Conservation (phyloP, 352 stramenopile genomes). For the Pythium diclinum region DNA sequence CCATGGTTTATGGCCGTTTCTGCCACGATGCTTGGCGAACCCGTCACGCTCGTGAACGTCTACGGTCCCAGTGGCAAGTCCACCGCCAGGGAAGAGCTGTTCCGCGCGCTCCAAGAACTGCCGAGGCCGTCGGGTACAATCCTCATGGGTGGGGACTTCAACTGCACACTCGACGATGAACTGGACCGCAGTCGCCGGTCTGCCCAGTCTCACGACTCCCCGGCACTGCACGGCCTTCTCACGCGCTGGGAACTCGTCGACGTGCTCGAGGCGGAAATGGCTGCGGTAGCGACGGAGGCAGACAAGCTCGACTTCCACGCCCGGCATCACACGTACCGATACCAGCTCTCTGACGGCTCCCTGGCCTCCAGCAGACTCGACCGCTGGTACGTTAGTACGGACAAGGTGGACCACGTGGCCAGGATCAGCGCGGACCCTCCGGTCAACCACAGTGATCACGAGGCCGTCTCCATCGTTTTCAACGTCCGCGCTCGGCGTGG, state of each 20-base stretch:
- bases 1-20: neutral
- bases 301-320: conserved; percentile 1
- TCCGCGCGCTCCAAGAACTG: neutral
- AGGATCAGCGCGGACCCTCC: neutral
- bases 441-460: neutral
- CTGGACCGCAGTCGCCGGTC: neutral
- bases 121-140: neutral
- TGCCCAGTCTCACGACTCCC: neutral
- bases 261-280: neutral
- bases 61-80: neutral
- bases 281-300: neutral
- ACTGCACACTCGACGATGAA: conserved; percentile 3
- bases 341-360: neutral
- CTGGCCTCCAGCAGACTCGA: conserved; percentile 3
- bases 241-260: neutral
- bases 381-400: conserved; percentile 7
- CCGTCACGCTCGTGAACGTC: neutral
- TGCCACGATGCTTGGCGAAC: neutral
- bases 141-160: conserved; percentile 12
- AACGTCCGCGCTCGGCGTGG: too few relatives aligned
- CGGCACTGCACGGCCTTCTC: neutral
- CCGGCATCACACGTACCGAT: conserved; percentile 12
- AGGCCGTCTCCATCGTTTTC: too few relatives aligned
- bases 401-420: neutral
- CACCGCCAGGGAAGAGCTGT: neutral